A percentile compares a stretch with the other conserved stretches of the same genome.
Conservation (phyloP, 225 moss, liverwort and hornwort species). For the Ulota crispa region DNA sequence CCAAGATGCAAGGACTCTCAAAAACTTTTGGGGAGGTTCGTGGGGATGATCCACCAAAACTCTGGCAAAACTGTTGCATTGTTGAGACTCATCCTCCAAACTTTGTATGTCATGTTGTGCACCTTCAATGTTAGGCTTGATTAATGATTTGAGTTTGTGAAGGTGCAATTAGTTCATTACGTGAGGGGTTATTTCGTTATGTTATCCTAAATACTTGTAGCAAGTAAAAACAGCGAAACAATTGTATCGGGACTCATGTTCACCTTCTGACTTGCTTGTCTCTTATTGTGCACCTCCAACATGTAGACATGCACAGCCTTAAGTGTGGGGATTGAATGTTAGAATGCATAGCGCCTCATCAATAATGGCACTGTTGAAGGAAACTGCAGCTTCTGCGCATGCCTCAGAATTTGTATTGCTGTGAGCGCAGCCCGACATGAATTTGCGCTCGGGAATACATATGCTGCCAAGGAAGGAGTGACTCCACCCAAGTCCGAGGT, state of each 20-base stretch:
- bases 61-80: not conserved
- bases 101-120: not conserved
- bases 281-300: not conserved
- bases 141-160: not conserved
- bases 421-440: conserved; percentile 67
- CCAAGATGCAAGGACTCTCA: conserved; percentile 62
- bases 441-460: conserved; percentile 84
- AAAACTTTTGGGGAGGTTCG: conserved; percentile 84
- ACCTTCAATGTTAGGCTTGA: not conserved
- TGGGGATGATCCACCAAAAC: not conserved
- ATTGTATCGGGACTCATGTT: not conserved
- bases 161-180: not conserved
- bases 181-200: not conserved
- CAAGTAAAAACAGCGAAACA: not conserved
- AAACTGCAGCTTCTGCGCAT: not conserved
- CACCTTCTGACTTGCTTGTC: not conserved
- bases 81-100: not conserved
- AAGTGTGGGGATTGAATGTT: not conserved
- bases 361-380: not conserved
- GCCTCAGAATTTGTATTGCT: not conserved
- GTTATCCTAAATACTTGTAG: not conserved
- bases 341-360: not conserved
- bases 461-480: conserved; percentile 45
- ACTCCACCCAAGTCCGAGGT: conserved; percentile 62
- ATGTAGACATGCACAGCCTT: not conserved